These are phyloP conservation scores for Suillus placidus DNA, from an alignment of 768 basidiomycete species.

Conservation along the genomic window DNA sequence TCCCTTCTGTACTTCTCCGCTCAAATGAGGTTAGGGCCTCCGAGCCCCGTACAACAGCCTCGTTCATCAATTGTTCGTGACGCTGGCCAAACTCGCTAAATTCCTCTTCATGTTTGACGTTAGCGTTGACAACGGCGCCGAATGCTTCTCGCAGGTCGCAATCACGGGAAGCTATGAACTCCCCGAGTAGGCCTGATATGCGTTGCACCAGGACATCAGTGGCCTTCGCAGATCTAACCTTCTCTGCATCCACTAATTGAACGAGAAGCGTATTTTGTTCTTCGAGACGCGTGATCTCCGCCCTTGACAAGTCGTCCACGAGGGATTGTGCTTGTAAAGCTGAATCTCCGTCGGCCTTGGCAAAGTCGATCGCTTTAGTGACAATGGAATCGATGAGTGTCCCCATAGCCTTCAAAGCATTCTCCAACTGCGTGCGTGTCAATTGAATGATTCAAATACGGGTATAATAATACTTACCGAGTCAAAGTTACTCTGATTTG, in stretches of 20 bases:
- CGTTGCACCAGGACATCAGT: conserved; percentile 77
- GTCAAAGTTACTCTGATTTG: conserved; percentile 49
- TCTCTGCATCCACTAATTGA: conserved; percentile 66
- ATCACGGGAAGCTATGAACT: conserved; percentile 71
- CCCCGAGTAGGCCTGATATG: conserved; percentile 70
- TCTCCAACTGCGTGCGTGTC: conserved; percentile 45
- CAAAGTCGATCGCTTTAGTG: conserved; percentile 57
- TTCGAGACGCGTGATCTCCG: conserved; percentile 63
- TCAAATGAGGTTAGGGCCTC: conserved; percentile 46
- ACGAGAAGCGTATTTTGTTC: conserved; percentile 71
- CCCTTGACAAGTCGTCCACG: conserved; percentile 46
- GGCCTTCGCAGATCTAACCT: conserved; percentile 62
- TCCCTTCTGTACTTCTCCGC: conserved; percentile 51
- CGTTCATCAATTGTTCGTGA: conserved; percentile 50
- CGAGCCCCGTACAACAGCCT: conserved; percentile 43
- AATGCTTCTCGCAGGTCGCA: conserved; percentile 62
- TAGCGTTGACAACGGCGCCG: conserved; percentile 53
- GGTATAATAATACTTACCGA: conserved; percentile 34
- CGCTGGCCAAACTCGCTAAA: conserved; percentile 50
- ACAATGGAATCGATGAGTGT: conserved; percentile 63
- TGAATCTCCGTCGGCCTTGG: conserved; percentile 55
- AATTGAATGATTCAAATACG: background rate
- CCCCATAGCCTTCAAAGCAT: conserved; percentile 59
- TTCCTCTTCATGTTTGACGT: conserved; percentile 55
- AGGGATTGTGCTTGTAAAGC: conserved; percentile 52